These are phyloP conservation scores for Mixia osmundae DNA, from an alignment of 1,284 basidiomycete genomes.

Conservation along the genomic window DNA sequence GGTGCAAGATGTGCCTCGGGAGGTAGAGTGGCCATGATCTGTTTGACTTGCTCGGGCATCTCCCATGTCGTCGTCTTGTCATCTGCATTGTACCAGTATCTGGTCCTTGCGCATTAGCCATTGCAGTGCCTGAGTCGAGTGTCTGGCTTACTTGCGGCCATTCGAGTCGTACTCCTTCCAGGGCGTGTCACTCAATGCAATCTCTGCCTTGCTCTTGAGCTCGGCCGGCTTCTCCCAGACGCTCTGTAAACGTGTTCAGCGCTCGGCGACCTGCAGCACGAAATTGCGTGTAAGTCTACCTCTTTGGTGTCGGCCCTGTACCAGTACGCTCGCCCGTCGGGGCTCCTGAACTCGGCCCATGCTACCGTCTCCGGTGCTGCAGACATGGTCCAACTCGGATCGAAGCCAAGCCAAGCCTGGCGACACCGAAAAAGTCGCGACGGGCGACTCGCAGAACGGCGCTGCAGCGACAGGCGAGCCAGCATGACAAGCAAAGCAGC, in stretches of 20 bases:
- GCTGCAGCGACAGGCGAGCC: too few species aligned
- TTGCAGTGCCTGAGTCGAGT: too few species aligned
- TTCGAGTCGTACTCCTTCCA: constrained; percentile 18
- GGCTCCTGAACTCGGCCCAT: too few species aligned
- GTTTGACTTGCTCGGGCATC: constrained; percentile 62
- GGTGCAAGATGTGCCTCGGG: constrained; percentile 2
- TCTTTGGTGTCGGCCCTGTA: constrained; percentile 42
- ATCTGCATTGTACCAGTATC: constrained; percentile 22
- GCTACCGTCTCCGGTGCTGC: too few species aligned
- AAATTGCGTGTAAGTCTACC: too few species aligned
- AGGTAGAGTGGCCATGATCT: constrained; percentile 47
- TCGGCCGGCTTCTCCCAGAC: constrained; percentile 18
- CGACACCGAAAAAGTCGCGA: too few species aligned
- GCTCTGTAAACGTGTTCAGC: neutral
- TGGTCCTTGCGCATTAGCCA: too few species aligned
- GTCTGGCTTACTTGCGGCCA: too few species aligned
- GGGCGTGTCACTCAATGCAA: constrained; percentile 13
- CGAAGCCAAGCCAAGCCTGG: too few species aligned
- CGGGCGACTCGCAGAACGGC: too few species aligned
- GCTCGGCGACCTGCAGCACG: constrained; percentile 15
- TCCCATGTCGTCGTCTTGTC: constrained; percentile 86
- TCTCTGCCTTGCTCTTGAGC: constrained; percentile 17
- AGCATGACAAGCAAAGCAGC: too few species aligned
- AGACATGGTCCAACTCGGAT: too few species aligned
- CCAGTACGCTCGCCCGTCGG: constrained; percentile 64